Percentiles rank a stretch among this genome's conserved stretches.
These are phyloP conservation scores for Hortiboletus flavorubellus DNA, from an alignment of 768 basidiomycete genomes.

Conservation along the genomic window DNA sequence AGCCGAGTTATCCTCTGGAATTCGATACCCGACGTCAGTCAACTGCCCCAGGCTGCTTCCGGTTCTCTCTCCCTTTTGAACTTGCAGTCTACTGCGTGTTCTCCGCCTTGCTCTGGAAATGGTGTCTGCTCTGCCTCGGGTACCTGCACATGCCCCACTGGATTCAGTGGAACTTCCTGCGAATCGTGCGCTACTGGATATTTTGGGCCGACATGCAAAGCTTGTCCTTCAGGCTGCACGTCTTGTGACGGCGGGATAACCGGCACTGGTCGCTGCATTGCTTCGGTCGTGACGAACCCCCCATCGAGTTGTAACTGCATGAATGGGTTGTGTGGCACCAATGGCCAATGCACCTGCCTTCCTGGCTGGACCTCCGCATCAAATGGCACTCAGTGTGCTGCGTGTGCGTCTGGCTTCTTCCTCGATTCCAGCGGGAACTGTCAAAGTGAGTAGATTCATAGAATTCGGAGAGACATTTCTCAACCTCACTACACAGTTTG, in stretches of 20 bases:
- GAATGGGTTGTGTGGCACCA: slow-evolving; percentile 70
- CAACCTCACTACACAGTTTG: slow-evolving; percentile 48
- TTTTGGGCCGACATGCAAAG: slow-evolving; percentile 69
- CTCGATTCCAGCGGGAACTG: slow-evolving; percentile 67
- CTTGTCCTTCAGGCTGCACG: slow-evolving; percentile 66
- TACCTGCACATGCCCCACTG: slow-evolving; percentile 66
- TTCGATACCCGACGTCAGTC: slow-evolving; percentile 68
- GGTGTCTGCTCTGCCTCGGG: slow-evolving; percentile 72
- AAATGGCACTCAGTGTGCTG: slow-evolving; percentile 75
- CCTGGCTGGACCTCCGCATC: slow-evolving; percentile 67
- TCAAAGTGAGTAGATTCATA: slow-evolving; percentile 43
- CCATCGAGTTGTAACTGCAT: slow-evolving; percentile 76
- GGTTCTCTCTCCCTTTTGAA: slow-evolving; percentile 60
- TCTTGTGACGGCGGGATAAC: slow-evolving; percentile 78
- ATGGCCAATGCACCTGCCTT: slow-evolving; percentile 73
- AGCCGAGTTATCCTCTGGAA: slow-evolving; percentile 74
- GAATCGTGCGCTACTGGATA: slow-evolving; percentile 72
- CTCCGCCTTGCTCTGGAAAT: slow-evolving; percentile 68
- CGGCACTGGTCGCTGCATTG: slow-evolving; percentile 72
- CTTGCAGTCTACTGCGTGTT: slow-evolving; percentile 71
- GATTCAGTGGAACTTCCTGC: slow-evolving; percentile 78
- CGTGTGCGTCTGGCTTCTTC: slow-evolving; percentile 77
- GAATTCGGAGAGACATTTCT: neutral
- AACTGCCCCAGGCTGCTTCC: slow-evolving; percentile 53
- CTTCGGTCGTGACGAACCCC: slow-evolving; percentile 43